These are phyloP conservation scores for Neolentinus lepideus DNA, from an alignment of 1,284 basidiomycete genomes.

Conservation along the genomic window DNA sequence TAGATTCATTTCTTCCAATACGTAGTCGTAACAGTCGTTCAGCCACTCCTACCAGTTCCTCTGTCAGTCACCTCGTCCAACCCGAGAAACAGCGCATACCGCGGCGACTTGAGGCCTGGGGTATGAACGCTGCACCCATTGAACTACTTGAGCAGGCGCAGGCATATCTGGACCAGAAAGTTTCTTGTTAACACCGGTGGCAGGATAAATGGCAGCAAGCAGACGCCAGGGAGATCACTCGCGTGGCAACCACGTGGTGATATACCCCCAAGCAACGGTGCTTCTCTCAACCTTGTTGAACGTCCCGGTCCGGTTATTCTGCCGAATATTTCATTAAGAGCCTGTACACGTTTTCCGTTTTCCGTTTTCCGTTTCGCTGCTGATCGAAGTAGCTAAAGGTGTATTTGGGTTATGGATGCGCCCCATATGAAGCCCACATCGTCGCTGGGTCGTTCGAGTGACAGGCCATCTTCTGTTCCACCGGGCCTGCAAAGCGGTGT, in stretches of 20 bases:
- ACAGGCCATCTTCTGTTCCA: background rate
- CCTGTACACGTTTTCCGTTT: background rate
- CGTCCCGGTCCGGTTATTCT: background rate
- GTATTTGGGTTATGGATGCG: background rate
- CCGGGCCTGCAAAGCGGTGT: background rate
- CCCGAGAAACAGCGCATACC: conserved; percentile 23
- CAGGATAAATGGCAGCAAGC: too few relatives aligned
- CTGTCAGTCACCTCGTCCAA: background rate
- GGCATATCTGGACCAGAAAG: conserved; percentile 5
- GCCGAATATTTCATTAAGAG: background rate
- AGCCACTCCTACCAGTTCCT: conserved; percentile 56
- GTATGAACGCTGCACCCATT: conserved; percentile 43
- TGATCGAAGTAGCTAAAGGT: background rate
- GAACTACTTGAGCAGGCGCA: conserved; percentile 24
- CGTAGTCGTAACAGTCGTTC: conserved; percentile 59
- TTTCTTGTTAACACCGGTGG: too few relatives aligned
- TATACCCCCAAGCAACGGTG: too few relatives aligned
- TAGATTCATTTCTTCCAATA: conserved; percentile 39
- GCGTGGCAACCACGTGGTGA: too few relatives aligned
- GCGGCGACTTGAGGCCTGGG: conserved; percentile 49
- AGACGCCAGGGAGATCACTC: too few relatives aligned
- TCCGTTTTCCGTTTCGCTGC: background rate
- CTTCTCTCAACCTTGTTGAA: too few relatives aligned
- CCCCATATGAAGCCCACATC: background rate
- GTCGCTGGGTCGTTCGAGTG: background rate